A percentile compares a stretch with the other conserved stretches of the same genome.
phyloP scores from a whole-genome alignment of 495 filamentous ascomycete genomes.

The Cladorrhinum samala region DNA sequence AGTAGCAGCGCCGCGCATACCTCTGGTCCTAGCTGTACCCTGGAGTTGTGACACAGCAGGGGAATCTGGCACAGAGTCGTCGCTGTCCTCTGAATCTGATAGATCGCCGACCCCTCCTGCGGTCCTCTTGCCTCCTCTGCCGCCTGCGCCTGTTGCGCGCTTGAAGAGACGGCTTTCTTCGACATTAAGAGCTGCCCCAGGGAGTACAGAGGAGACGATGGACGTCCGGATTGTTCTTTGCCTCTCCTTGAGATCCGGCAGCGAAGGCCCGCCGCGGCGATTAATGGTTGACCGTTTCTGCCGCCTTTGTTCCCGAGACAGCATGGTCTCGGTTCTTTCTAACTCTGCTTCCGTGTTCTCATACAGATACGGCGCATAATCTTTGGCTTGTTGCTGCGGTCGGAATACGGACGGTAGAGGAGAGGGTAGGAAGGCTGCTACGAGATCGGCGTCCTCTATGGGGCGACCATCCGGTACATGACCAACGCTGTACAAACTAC shows the following conservation, averaged over 20 bases:
- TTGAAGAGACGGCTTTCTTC: constrained; percentile 88
- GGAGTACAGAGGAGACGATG: constrained; percentile 84
- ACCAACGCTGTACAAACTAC: constrained; percentile 84
- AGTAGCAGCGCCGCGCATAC: constrained; percentile 76
- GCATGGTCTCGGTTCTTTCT: constrained; percentile 83
- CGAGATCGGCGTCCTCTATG: constrained; percentile 83
- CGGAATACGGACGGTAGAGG: constrained; percentile 79
- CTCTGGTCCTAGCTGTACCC: constrained; percentile 79
- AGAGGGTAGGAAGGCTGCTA: constrained; percentile 76
- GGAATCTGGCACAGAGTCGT: constrained; percentile 80
- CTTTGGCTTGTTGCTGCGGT: constrained; percentile 83
- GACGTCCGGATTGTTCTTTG: constrained; percentile 85
- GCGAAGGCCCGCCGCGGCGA: constrained; percentile 83
- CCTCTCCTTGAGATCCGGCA: constrained; percentile 93
- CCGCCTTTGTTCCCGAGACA: constrained; percentile 84
- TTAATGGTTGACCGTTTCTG: constrained; percentile 96
- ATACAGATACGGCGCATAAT: constrained; percentile 87
- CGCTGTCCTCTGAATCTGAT: constrained; percentile 81
- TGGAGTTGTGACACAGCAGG: constrained; percentile 69
- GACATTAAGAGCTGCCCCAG: constrained; percentile 69
- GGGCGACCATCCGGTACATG: constrained; percentile 94
- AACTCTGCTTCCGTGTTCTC: constrained; percentile 88
- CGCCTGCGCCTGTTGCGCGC: constrained; percentile 45
- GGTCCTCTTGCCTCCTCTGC: constrained; percentile 50
- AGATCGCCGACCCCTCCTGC: constrained; percentile 62